Evolutionary conservation across 139 green algal genomes (phyloP).

Genomic region (Tetraselmis chui): DNA sequence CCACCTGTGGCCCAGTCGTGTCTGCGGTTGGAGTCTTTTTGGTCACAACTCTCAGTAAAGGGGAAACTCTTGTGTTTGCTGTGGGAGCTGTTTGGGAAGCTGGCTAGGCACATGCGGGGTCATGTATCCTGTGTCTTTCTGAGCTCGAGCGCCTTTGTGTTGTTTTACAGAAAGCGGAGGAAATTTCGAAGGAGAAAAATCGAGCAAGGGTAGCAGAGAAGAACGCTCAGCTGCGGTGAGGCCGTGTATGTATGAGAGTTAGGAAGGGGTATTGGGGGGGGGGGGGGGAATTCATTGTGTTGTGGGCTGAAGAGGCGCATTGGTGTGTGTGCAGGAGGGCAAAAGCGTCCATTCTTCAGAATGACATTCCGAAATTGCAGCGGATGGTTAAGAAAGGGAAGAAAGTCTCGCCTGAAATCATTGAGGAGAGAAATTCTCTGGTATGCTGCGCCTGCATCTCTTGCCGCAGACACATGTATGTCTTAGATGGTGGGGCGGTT

Average conservation of each 20-base stretch:
- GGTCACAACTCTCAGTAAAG: no score
- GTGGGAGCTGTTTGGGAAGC: neutral
- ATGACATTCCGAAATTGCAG: conserved; percentile 24
- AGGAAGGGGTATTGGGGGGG: neutral
- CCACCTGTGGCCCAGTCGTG: neutral
- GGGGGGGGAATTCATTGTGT: neutral
- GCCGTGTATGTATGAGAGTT: neutral
- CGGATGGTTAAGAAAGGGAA: conserved; percentile 60
- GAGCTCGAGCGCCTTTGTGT: no score
- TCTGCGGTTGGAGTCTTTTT: neutral
- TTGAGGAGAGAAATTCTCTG: conserved; percentile 41
- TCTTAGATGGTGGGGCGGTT: neutral
- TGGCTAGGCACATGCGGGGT: neutral
- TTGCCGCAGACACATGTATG: neutral
- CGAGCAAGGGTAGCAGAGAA: conserved; percentile 56
- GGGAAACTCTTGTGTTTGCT: neutral
- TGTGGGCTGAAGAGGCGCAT: neutral
- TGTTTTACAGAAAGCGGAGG: conserved; percentile 61
- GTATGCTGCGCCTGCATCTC: conserved; percentile 13
- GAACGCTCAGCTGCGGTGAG: conserved; percentile 70
- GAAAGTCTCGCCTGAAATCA: conserved; percentile 40
- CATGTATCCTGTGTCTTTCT: conserved; percentile 8
- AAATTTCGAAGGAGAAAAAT: conserved; percentile 62
- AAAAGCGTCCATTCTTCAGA: conserved; percentile 32
- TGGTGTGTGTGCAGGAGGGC: conserved; percentile 28